Percentiles rank a stretch among this genome's conserved stretches.
These are phyloP conservation scores for Pistacia integerrima DNA, from an alignment of 345 rosid species.

Conservation along the genomic window DNA sequence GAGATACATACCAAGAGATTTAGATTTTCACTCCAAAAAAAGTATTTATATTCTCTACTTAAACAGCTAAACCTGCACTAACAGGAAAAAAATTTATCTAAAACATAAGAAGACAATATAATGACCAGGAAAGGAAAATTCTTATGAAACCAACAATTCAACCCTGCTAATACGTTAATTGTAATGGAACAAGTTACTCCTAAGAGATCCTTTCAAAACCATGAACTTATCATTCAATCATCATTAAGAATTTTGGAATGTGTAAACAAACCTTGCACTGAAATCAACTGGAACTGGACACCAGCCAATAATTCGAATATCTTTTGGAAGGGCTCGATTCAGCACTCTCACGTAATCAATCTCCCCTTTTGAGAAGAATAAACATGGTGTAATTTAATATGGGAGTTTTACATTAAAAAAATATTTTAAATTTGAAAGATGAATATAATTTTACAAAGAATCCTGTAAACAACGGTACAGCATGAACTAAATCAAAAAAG, in stretches of 20 bases:
- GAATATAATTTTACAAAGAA: constrained; percentile 2
- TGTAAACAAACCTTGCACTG: constrained; percentile 75
- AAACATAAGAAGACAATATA: background rate
- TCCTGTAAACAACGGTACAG: background rate
- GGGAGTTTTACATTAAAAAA: background rate
- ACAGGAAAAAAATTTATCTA: constrained; percentile 19
- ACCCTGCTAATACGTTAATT: background rate
- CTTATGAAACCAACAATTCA: background rate
- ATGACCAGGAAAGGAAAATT: background rate
- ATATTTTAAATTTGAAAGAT: constrained; percentile 1
- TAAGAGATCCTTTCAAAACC: constrained; percentile 4
- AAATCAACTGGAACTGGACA: constrained; percentile 81
- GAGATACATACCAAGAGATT: constrained; percentile 55
- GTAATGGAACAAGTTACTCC: constrained; percentile 1
- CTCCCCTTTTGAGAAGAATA: constrained; percentile 54
- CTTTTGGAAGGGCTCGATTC: constrained; percentile 88
- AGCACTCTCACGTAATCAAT: constrained; percentile 85
- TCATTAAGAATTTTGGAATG: constrained; percentile 10
- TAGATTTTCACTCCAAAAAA: constrained; percentile 74
- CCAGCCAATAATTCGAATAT: constrained; percentile 91
- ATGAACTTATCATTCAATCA: constrained; percentile 5
- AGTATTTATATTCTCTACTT: constrained; percentile 79
- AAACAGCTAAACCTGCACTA: constrained; percentile 81
- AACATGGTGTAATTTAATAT: constrained; percentile 20
- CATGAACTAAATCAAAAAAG: background rate